Base-by-base conservation (phyloP, 164 flowering plant genomes). In the Sextonia rubra region DNA sequence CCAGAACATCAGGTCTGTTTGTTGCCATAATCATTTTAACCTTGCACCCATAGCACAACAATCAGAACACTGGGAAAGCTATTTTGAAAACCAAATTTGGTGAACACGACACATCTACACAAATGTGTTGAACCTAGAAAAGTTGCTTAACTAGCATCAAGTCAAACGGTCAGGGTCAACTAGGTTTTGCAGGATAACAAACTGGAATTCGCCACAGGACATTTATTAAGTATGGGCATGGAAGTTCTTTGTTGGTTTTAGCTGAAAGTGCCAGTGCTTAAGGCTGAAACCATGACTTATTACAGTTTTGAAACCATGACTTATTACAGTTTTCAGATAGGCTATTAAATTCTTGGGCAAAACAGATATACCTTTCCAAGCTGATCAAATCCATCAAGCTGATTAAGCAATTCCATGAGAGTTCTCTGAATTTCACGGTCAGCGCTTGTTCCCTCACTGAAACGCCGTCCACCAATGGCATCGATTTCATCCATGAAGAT, bases 11-110 rank as follows among this genome's bases (percentile, higher is more conserved):
- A 29, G 97, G 97, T 75, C 99, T 72, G 70, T 96, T 96, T 60
- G 98, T 93, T 15, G 98, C 99, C 98, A 93, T 90, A 23, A 96
- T 93, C 94, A 93, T 89, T 84, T 93, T 96, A 23, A 95, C 97
- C 97, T 92, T 60, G 29, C 48, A 74, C 23, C 37, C 58, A 69
- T 20, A 67, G 30, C 11, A 29, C 23, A 37, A 37, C 44, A 37
- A 37, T 37, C 44, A 37, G 44, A 37, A 37, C 44, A 37, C 44
- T 37, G 8, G 44, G 44, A 37, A 37, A 37, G 44, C 44, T 37
- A 37, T 37, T 37, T 37, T 37, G 44, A 49, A 2, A 69, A 47
- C 47, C 26, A 71, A 26, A 58, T 48, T 66, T 61, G n/a, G n/a
- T 52, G 58, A 11, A 5, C 11, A 37, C 44, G 9, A 37, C 44